Evolutionary conservation across 2,329 filamentous ascomycete species (phyloP).

Genomic region (Penicillium palitans): DNA sequence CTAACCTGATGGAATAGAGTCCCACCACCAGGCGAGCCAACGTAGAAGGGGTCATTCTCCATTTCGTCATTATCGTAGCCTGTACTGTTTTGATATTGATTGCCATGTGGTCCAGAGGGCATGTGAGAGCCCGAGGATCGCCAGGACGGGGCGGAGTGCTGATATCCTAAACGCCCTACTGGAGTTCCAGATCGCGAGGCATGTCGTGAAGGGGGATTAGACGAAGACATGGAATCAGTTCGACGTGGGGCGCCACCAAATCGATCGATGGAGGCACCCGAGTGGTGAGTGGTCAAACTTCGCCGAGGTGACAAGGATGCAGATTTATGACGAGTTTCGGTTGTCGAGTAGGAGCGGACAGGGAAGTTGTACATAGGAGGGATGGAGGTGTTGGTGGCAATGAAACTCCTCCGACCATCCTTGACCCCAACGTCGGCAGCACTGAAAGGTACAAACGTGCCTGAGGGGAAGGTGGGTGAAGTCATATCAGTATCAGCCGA

Average conservation of each 20-base stretch:
- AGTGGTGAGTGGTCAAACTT: conserved; percentile 34
- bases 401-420: conserved; percentile 33
- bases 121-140: conserved; percentile 17
- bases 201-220: conserved; percentile 23
- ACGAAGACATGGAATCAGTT: conserved; percentile 32
- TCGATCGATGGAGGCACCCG: conserved; percentile 28
- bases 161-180: conserved; percentile 5
- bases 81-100: conserved; percentile 28
- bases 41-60: conserved; percentile 33
- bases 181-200: conserved; percentile 20
- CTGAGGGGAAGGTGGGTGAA: conserved; percentile 36
- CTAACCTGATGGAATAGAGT: conserved; percentile 20
- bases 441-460: conserved; percentile 39
- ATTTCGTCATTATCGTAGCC: conserved; percentile 22
- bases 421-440: conserved; percentile 39
- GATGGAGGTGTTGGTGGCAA: conserved; percentile 25
- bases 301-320: conserved; percentile 34
- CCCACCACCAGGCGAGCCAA: conserved; percentile 18
- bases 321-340: conserved; percentile 24
- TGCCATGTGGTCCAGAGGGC: conserved; percentile 24
- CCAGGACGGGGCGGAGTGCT: conserved; percentile 7
- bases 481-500: conserved; percentile 31
- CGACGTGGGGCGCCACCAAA: conserved; percentile 30
- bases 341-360: conserved; percentile 29
- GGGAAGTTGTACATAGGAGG: conserved; percentile 29